phyloP scores from a whole-genome alignment of 202 grass and related monocot genomes.

The Brachypodium distachyon region DNA sequence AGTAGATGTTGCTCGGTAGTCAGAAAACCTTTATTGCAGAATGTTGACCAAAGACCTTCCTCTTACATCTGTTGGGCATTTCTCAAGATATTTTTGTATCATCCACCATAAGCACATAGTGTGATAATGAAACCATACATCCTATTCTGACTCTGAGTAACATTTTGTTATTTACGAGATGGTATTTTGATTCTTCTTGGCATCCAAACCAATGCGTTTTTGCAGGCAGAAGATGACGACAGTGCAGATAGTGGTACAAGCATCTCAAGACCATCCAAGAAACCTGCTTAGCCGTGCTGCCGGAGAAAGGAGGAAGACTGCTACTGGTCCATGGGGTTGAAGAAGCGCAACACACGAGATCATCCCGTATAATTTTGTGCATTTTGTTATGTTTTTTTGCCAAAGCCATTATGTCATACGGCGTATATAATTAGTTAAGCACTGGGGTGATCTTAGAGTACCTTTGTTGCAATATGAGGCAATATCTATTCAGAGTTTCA shows the following conservation, averaged over 20 bases:
- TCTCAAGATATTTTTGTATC: not conserved
- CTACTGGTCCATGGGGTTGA: not conserved
- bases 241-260: slow-evolving; percentile 49
- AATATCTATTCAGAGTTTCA: not conserved
- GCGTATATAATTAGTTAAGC: slow-evolving; percentile 16
- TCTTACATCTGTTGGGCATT: not conserved
- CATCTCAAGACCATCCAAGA: slow-evolving; percentile 51
- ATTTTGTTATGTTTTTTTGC: slow-evolving; percentile 1
- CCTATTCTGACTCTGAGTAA: not conserved
- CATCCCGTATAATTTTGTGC: not conserved
- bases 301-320: not conserved
- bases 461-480: not conserved
- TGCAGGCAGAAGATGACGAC: slow-evolving; percentile 58
- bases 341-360: not conserved
- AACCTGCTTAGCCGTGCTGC: slow-evolving; percentile 19
- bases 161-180: not conserved
- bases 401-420: not conserved
- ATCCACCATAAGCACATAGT: not conserved
- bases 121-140: not conserved
- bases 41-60: not conserved
- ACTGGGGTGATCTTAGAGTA: not conserved
- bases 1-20: not conserved
- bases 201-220: not conserved
- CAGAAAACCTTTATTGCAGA: not conserved
- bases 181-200: not conserved